A percentile compares a stretch with the other conserved stretches of the same genome.
These are phyloP conservation scores for Margaritispora aquatica DNA, from an alignment of 495 filamentous ascomycete species.

Conservation along the genomic window DNA sequence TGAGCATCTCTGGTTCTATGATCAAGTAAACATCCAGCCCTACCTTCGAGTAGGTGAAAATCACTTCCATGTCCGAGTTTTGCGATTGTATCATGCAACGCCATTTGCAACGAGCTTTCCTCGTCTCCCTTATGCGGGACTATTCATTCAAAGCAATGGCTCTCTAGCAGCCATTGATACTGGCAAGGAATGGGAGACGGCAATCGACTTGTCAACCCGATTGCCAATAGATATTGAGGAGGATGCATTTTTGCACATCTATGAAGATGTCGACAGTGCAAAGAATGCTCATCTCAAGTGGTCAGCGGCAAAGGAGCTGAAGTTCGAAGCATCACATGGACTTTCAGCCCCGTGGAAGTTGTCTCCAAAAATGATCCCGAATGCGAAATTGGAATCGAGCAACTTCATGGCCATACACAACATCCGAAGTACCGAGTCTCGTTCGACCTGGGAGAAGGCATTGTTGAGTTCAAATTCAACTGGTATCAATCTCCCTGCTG, in stretches of 20 bases:
- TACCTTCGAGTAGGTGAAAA: neutral
- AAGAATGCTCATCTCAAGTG: neutral
- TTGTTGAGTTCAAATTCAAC: neutral
- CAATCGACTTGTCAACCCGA: neutral
- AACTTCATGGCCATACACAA: neutral
- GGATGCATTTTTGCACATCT: slow-evolving; percentile 6
- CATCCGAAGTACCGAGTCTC: neutral
- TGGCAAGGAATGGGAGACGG: neutral
- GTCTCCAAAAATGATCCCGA: neutral
- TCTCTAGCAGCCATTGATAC: no score
- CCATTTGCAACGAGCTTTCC: neutral
- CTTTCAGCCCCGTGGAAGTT: slow-evolving; percentile 4
- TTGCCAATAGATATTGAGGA: neutral
- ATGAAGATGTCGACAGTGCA: slow-evolving; percentile 4
- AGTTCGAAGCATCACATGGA: slow-evolving; percentile 1
- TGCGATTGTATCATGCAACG: neutral
- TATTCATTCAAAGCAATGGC: neutral
- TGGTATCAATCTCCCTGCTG: neutral
- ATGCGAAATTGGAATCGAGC: neutral
- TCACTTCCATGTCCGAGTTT: neutral
- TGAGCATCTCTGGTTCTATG: slow-evolving; percentile 8
- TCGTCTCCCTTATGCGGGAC: neutral
- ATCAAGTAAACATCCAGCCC: neutral
- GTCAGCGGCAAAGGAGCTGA: neutral
- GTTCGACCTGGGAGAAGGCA: neutral